Conservation (phyloP, 208 protist species). For the Trypanosoma melophagium region DNA sequence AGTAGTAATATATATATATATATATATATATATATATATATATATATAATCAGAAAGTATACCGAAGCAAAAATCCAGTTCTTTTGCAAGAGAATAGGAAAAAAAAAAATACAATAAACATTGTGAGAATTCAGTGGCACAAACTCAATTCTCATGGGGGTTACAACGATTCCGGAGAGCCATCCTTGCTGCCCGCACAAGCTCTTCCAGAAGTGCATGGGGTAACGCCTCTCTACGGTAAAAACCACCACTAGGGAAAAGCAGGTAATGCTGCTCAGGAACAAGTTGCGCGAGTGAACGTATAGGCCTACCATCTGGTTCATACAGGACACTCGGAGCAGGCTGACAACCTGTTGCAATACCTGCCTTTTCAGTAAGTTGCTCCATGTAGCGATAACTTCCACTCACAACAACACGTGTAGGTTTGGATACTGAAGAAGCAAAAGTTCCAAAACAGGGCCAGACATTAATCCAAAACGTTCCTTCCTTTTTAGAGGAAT, state of each 20-base stretch:
- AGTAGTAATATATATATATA: too few relatives aligned
- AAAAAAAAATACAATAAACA: slow-evolving; percentile 16
- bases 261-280: slow-evolving; percentile 52
- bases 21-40: too few relatives aligned
- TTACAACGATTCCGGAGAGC: slow-evolving; percentile 4
- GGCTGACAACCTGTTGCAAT: slow-evolving; percentile 44
- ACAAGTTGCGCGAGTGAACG: slow-evolving; percentile 30
- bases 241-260: slow-evolving; percentile 50
- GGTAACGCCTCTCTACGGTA: slow-evolving; percentile 50
- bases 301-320: slow-evolving; percentile 41
- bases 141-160: not conserved
- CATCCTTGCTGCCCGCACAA: slow-evolving; percentile 34
- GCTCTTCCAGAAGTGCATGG: slow-evolving; percentile 29
- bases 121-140: slow-evolving; percentile 7
- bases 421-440: slow-evolving; percentile 12
- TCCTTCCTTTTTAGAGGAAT: not conserved
- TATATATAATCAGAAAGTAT: not conserved
- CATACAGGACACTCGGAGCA: slow-evolving; percentile 43
- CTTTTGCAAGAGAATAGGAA: not conserved
- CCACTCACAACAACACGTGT: slow-evolving; percentile 33
- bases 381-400: slow-evolving; percentile 47
- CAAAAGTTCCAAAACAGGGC: slow-evolving; percentile 49
- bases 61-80: not conserved
- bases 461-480: slow-evolving; percentile 63
- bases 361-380: slow-evolving; percentile 43